These are phyloP conservation scores for Mentha longifolia DNA, from an alignment of 257 asterid genomes.

Conservation along the genomic window DNA sequence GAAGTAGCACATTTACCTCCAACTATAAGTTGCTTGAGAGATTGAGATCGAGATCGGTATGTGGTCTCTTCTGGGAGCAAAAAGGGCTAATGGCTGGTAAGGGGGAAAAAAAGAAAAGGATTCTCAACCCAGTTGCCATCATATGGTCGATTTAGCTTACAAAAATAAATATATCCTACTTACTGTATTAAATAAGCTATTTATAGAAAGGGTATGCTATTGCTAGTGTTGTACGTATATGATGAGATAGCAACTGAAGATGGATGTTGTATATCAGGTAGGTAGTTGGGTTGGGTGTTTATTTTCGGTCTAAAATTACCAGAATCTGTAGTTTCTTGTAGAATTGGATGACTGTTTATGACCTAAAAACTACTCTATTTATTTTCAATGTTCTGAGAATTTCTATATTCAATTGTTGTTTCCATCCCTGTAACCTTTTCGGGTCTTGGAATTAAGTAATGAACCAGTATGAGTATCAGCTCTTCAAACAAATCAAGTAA, in stretches of 20 bases:
- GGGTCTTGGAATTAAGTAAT: too few relatives aligned
- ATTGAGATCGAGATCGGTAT: too few relatives aligned
- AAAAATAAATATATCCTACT: background rate
- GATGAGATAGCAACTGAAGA: background rate
- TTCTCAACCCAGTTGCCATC: slow-evolving; percentile 17
- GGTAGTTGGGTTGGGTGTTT: background rate
- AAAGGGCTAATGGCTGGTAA: slow-evolving; percentile 5
- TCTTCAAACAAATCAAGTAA: too few relatives aligned
- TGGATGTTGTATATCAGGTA: background rate
- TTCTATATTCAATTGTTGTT: too few relatives aligned
- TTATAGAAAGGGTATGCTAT: slow-evolving; percentile 6
- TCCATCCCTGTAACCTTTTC: too few relatives aligned
- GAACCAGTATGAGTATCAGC: too few relatives aligned
- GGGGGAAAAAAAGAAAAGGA: slow-evolving; percentile 5
- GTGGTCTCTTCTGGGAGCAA: slow-evolving; percentile 12
- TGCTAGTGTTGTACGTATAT: background rate
- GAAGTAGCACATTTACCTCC: slow-evolving; percentile 7
- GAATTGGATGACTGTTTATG: slow-evolving; percentile 9
- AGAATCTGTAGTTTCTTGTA: slow-evolving; percentile 4
- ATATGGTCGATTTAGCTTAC: slow-evolving; percentile 6
- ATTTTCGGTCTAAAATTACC: background rate
- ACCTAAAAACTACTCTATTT: background rate
- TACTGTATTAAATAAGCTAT: background rate
- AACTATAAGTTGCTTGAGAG: slow-evolving; percentile 3
- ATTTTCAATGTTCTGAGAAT: background rate